A percentile compares a stretch with the other conserved stretches of the same genome.
These are phyloP conservation scores for Dothistroma septosporum DNA, from an alignment of 2,329 filamentous ascomycete species.

Conservation along the genomic window DNA sequence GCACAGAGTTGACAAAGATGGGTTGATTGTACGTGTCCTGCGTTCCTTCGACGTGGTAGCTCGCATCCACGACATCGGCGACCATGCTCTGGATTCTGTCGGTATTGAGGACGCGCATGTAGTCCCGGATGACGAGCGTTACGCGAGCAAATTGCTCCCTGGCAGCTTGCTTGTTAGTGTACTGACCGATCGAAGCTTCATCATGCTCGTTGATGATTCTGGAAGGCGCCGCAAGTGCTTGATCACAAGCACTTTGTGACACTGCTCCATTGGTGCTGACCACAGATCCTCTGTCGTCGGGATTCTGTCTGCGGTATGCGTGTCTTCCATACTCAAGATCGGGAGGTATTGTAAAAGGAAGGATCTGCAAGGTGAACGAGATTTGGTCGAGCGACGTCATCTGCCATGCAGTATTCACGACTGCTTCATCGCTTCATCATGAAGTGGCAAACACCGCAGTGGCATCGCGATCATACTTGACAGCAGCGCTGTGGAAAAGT, in stretches of 20 bases:
- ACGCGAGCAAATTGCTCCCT: conserved; percentile 19
- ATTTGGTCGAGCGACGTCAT: too few species aligned
- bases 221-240: conserved; percentile 11
- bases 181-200: conserved; percentile 7
- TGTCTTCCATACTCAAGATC: background rate
- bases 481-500: too few species aligned
- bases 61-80: conserved; percentile 15
- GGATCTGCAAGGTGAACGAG: background rate
- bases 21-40: conserved; percentile 3
- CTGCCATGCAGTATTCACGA: too few species aligned
- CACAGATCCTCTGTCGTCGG: background rate
- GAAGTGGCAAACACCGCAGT: too few species aligned
- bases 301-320: background rate
- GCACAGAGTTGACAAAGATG: conserved; percentile 10
- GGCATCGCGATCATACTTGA: too few species aligned
- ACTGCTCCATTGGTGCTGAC: conserved; percentile 11
- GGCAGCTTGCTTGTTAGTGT: conserved; percentile 16
- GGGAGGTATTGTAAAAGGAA: background rate
- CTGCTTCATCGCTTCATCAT: too few species aligned
- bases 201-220: conserved; percentile 9
- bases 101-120: background rate
- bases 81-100: conserved; percentile 11
- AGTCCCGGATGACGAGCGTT: conserved; percentile 8
- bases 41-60: conserved; percentile 5
- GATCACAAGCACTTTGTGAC: conserved; percentile 17